Conservation (phyloP, 1,139 yeast genomes). For the Zygotorulaspora mrakii region DNA sequence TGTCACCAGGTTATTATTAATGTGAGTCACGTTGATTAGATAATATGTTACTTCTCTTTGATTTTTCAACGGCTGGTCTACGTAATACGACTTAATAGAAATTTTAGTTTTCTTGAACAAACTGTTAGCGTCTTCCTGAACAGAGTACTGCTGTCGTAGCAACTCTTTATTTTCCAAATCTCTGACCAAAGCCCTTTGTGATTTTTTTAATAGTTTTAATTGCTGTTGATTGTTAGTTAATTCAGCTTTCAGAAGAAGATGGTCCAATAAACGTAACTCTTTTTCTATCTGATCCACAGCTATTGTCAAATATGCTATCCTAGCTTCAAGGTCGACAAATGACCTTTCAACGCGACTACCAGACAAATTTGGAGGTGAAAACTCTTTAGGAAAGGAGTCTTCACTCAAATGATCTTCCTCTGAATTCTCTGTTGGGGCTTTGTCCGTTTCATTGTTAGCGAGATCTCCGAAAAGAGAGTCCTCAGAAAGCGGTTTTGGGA, state of each 20-base stretch:
- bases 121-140: slow-evolving; percentile 79
- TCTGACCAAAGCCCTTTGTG: slow-evolving; percentile 59
- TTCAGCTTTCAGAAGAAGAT: slow-evolving; percentile 74
- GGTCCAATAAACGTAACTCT: slow-evolving; percentile 61
- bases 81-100: slow-evolving; percentile 62
- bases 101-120: slow-evolving; percentile 67
- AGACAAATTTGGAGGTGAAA: background rate
- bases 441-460: slow-evolving; percentile 8
- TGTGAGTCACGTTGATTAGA: slow-evolving; percentile 69
- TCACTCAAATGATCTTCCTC: slow-evolving; percentile 7
- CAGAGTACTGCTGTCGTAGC: slow-evolving; percentile 74
- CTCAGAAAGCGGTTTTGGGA: slow-evolving; percentile 3
- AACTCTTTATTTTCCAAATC: slow-evolving; percentile 71
- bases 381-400: background rate
- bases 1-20: slow-evolving; percentile 49
- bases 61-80: slow-evolving; percentile 45
- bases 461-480: slow-evolving; percentile 14
- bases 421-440: slow-evolving; percentile 4
- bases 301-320: slow-evolving; percentile 42
- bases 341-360: slow-evolving; percentile 1
- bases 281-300: slow-evolving; percentile 61
- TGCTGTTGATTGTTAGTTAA: slow-evolving; percentile 72
- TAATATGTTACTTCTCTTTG: slow-evolving; percentile 66
- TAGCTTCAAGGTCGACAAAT: slow-evolving; percentile 56
- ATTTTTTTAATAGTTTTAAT: slow-evolving; percentile 60